Percentiles rank a stretch among this genome's conserved stretches.
Conservation (phyloP, 345 rosid species). For the Dovyalis caffra region DNA sequence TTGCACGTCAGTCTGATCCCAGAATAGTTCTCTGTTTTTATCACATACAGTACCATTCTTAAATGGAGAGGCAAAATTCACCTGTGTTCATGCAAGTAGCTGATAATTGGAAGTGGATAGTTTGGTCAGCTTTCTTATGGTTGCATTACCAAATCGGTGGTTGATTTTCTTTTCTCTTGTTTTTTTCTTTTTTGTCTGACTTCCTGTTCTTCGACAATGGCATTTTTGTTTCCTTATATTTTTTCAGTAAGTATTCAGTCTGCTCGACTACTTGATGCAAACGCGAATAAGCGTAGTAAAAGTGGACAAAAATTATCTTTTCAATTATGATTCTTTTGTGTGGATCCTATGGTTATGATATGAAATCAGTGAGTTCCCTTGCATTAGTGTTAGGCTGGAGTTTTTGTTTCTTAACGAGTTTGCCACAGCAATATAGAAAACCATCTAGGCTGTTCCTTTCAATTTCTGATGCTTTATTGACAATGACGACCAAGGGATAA, state of each 20-base stretch:
- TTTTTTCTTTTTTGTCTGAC: background rate
- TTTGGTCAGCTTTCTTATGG: background rate
- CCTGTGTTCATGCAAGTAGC: background rate
- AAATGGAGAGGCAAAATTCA: background rate
- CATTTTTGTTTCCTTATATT: background rate
- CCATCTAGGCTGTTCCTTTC: background rate
- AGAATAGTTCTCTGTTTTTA: background rate
- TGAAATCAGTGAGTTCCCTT: background rate
- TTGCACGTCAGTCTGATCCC: conserved; percentile 41
- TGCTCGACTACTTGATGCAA: background rate
- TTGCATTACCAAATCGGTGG: background rate
- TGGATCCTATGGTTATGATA: background rate
- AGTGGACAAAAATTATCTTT: background rate
- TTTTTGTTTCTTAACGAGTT: background rate
- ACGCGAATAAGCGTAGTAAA: background rate
- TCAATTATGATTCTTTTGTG: background rate
- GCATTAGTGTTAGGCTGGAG: background rate
- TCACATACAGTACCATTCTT: background rate
- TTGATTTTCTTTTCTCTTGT: background rate
- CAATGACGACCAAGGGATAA: background rate
- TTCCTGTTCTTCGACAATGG: background rate
- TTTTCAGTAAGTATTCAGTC: background rate
- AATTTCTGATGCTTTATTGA: background rate
- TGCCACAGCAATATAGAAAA: background rate
- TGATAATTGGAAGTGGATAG: background rate